Evolutionary conservation across 371 early-diverging fungal genomes (phyloP).

Genomic region (Mucor piriformis): DNA sequence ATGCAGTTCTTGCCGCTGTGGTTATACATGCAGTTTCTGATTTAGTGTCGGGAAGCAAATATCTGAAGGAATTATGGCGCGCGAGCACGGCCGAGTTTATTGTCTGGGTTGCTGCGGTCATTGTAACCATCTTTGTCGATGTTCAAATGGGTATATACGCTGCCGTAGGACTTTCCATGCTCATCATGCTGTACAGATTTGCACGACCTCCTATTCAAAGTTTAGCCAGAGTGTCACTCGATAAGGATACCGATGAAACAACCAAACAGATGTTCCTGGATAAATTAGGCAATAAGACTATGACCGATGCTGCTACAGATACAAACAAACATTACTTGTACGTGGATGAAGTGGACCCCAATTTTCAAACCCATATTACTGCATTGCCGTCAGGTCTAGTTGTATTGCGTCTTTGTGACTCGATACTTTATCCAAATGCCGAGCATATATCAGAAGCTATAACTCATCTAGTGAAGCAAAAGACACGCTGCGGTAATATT

Average conservation of each 20-base stretch:
- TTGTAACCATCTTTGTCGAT: constrained; percentile 64
- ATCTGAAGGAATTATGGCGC: constrained; percentile 33
- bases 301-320: constrained; percentile 8
- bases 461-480: constrained; percentile 5
- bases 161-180: constrained; percentile 57
- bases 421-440: constrained; percentile 26
- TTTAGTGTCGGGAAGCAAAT: constrained; percentile 41
- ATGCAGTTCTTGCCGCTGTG: constrained; percentile 76
- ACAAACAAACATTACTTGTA: constrained; percentile 14
- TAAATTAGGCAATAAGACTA: constrained; percentile 42
- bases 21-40: constrained; percentile 76
- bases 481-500: constrained; percentile 14
- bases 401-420: constrained; percentile 11
- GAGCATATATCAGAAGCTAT: constrained; percentile 22
- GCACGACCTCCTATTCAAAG: constrained; percentile 60
- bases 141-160: constrained; percentile 69
- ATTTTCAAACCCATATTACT: constrained; percentile 6
- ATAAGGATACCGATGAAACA: constrained; percentile 38
- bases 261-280: constrained; percentile 32
- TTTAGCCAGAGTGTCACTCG: constrained; percentile 49
- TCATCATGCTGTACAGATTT: constrained; percentile 59
- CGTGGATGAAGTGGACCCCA: constrained; percentile 20
- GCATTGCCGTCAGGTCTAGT: constrained; percentile 14
- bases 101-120: constrained; percentile 51
- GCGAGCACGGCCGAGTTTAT: constrained; percentile 55